Percentiles rank a stretch among this genome's conserved stretches.
Conservation (phyloP, 148 eudicot genomes). For the Chenopodium album region DNA sequence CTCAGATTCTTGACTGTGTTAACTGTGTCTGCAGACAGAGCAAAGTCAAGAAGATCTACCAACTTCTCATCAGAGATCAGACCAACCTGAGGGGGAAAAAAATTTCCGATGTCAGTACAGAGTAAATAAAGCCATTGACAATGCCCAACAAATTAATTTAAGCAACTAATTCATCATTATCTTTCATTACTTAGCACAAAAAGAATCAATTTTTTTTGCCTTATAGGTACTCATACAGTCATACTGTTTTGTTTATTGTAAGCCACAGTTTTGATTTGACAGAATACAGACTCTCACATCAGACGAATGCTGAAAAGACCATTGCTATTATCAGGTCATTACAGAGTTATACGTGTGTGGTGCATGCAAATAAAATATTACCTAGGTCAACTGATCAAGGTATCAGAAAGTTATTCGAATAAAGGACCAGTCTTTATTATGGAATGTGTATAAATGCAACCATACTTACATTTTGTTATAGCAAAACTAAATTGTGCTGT, state of each 20-base stretch:
- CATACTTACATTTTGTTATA: background rate
- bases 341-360: background rate
- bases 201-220: background rate
- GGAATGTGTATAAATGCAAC: background rate
- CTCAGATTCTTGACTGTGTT: slow-evolving; percentile 86
- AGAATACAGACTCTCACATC: background rate
- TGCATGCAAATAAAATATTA: too few species aligned
- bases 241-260: background rate
- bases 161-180: background rate
- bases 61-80: slow-evolving; percentile 89
- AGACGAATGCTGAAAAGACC: background rate
- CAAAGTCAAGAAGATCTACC: slow-evolving; percentile 89
- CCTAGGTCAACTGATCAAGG: background rate
- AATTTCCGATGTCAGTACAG: background rate
- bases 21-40: slow-evolving; percentile 91
- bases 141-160: background rate
- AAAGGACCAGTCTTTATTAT: background rate
- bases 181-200: background rate
- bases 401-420: background rate
- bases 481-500: background rate
- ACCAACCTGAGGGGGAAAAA: slow-evolving; percentile 62
- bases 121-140: background rate
- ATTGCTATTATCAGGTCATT: background rate
- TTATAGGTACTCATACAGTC: background rate
- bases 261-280: background rate